These are phyloP conservation scores for Helicostylum pulchrum DNA, from an alignment of 192 early-diverging fungal genomes.

Conservation along the genomic window DNA sequence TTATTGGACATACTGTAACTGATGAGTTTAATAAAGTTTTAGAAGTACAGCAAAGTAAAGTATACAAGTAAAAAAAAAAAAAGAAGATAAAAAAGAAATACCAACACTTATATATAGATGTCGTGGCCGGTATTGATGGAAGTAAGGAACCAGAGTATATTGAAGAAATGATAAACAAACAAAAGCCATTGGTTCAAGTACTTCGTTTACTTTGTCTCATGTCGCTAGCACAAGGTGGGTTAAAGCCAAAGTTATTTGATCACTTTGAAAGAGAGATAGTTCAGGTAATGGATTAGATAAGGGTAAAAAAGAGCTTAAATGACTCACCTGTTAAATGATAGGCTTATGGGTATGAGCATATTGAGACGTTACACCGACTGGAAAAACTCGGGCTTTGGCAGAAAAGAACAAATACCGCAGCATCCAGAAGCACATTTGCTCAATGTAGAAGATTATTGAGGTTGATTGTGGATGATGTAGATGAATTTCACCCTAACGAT, in stretches of 20 bases:
- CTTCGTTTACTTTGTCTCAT: constrained; percentile 84
- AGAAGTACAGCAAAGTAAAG: constrained; percentile 87
- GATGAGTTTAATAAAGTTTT: constrained; percentile 79
- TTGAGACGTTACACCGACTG: constrained; percentile 83
- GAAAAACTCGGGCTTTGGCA: constrained; percentile 62
- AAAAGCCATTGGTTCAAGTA: constrained; percentile 63
- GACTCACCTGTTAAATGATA: constrained; percentile 28
- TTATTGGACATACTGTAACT: constrained; percentile 74
- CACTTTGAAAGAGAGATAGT: constrained; percentile 78
- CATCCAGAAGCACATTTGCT: constrained; percentile 48
- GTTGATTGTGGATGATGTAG: constrained; percentile 83
- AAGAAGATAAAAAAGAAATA: constrained; percentile 9
- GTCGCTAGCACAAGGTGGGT: constrained; percentile 73
- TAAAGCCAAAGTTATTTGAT: constrained; percentile 85
- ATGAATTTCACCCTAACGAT: constrained; percentile 83
- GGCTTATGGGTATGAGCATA: constrained; percentile 90
- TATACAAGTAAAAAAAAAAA: not conserved
- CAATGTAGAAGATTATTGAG: constrained; percentile 66
- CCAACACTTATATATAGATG: constrained; percentile 43
- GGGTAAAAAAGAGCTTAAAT: not conserved
- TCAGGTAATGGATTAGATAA: constrained; percentile 47
- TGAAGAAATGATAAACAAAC: constrained; percentile 83
- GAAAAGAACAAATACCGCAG: constrained; percentile 37
- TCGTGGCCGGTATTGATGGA: constrained; percentile 68
- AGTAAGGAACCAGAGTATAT: constrained; percentile 74